Evolutionary conservation across 768 basidiomycete species (phyloP), one percentile per base, ranked within the genome.

Genomic region (Pisolithus marmoratus): DNA sequence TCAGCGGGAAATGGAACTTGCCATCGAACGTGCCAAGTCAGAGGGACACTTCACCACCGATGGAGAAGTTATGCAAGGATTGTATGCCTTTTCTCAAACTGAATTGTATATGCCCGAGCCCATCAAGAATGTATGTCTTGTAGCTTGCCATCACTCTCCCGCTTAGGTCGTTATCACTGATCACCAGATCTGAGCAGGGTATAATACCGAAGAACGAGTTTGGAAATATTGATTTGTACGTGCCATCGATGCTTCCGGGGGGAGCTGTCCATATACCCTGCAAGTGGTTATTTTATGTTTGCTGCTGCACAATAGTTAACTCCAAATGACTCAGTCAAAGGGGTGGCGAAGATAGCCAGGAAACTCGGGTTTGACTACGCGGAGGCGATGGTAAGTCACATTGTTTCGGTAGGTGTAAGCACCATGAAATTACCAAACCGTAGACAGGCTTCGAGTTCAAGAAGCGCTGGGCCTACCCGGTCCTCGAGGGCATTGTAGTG

Each of bases 401-500:
- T 54, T 46, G 48, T 52, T 48, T 49, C 44, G 46, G 52, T 45
- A 31, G 50, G 54, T 38, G n/a, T 43, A 36, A 50, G 38, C 22
- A 19, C 52, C 51, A 9, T 29, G n/a, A 46, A 49, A 45, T 40
- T n/a, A 27, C 29, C 46, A 37, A 26, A 42, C 17, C 52, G 11
- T 60, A 97, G 94, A 92, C 85, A 52, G 89, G 94, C 14, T 99
- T 98, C 66, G 95, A 97, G 68, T 99, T 98, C 73, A 91, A 84
- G 64, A 94, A 94, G 66, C 85, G 90, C 29, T 80, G 87, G 47
- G 95, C 96, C 0, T 81, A 82, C 53, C 95, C 95, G 4, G 74
- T 91, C 53, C 72, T 95, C 29, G 80, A 84, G 49, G 95, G 95
- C 11, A 77, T 99, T 2, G 93, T 98, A 24, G 76, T 92, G 24